Percentiles rank a stretch among this genome's conserved stretches.
These are phyloP conservation scores for Trametes elegans DNA, from an alignment of 768 basidiomycete species.

Conservation along the genomic window DNA sequence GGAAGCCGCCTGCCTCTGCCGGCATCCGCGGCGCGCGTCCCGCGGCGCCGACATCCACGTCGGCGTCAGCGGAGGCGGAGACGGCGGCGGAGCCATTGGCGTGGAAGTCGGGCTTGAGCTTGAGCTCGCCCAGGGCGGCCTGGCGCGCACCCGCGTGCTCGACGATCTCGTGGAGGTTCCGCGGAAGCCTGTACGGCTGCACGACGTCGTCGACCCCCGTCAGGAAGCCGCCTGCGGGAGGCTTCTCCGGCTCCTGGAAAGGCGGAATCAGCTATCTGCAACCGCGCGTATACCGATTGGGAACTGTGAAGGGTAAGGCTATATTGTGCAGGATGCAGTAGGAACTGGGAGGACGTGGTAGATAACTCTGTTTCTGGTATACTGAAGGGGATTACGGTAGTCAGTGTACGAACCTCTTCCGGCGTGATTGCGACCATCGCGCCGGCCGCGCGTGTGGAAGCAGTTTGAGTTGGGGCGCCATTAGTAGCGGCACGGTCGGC, in stretches of 20 bases:
- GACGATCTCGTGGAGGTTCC: conserved; percentile 38
- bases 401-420: too few species aligned
- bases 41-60: conserved; percentile 19
- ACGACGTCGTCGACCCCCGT: conserved; percentile 72
- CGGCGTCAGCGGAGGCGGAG: background rate
- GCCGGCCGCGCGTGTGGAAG: background rate
- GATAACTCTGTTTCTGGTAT: too few species aligned
- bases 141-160: conserved; percentile 13
- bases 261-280: background rate
- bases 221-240: conserved; percentile 56
- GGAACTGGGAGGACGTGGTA: too few species aligned
- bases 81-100: background rate
- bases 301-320: too few species aligned
- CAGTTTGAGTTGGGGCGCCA: background rate
- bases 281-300: conserved; percentile 13
- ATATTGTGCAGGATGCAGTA: too few species aligned
- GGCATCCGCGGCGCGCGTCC: conserved; percentile 10
- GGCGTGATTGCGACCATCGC: too few species aligned
- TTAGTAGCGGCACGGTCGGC: conserved; percentile 25
- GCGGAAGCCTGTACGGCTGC: conserved; percentile 67
- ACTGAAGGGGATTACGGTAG: too few species aligned
- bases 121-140: conserved; percentile 14
- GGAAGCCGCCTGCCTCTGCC: background rate
- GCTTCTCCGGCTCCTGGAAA: conserved; percentile 13
- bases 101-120: background rate